Evolutionary conservation across 1,284 basidiomycete species (phyloP), one percentile per base, ranked within the genome.

Genomic region (Mycena sp.): DNA sequence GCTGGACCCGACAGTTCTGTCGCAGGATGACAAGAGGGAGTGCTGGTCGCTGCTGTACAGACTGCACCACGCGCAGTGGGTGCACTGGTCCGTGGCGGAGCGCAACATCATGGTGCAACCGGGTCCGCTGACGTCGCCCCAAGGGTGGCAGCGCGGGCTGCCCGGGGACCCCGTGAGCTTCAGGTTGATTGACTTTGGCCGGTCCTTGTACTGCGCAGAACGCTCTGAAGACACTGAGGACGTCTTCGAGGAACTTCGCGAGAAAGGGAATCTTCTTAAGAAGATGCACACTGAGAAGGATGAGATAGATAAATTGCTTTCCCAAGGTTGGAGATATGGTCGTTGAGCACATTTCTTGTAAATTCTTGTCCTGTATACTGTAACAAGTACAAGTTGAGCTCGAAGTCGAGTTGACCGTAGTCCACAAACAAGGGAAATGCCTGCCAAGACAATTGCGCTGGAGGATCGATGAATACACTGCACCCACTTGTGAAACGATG

Each of bases 1-100:
- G 12, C 72, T 85, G 10, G 48, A 73, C 21, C 63, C 75, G 2
- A 29, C 44, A 1, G 46, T 67, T 35, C 74, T 84, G 21, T 45
- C 30, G 2, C n/a, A 41, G 4, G 56, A 64, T 38, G 23, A 64
- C 28, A 46, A 44, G 50, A 63, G 63, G 23, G 67, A 70, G 56
- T 61, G 58, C 26, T 64, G 67, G 44, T 66, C 66, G 29, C 59
- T 70, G 44, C 40, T 59, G 38, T 61, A 66, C 29, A 64, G 68
- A 2, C 57, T 70, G 38, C 66, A 68, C 35, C 30, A 63, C 29
- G 68, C 59, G 6, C 67, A 62, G 5, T 67, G 66, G 66, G 28
- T 48, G 6, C 68, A 69, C 45, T 35, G 41, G 17, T 65, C 59
- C 38, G 56, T 66, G 44, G 54, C 38, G 23, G 21, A 25, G 17